Conservation (phyloP, 176 grass and related monocot genomes). For the Stipa capillata region DNA sequence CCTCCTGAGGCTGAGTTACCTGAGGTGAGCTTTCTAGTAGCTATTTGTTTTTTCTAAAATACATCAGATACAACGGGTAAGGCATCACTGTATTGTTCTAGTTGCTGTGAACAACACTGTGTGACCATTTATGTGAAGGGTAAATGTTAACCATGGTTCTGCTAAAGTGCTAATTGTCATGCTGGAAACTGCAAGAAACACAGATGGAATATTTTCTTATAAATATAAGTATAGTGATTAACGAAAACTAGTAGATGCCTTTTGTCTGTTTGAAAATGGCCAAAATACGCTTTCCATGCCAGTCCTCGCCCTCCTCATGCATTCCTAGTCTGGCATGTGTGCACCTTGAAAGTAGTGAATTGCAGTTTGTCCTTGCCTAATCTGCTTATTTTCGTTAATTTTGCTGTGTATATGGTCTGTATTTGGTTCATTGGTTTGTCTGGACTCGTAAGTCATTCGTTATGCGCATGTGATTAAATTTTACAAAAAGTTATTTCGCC, state of each 20-base stretch:
- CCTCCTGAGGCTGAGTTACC: slow-evolving; percentile 82
- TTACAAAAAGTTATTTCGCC: not conserved
- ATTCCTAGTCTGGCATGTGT: not conserved
- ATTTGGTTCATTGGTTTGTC: not conserved
- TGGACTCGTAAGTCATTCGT: not conserved
- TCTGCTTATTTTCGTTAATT: not conserved
- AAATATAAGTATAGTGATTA: not conserved
- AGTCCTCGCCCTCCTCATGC: not conserved
- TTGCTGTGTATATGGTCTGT: not conserved
- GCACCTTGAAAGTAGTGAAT: not conserved
- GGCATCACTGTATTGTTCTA: not conserved
- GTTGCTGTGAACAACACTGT: not conserved
- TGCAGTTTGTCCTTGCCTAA: not conserved
- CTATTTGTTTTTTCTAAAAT: not conserved
- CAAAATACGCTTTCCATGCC: not conserved
- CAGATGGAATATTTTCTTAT: not conserved
- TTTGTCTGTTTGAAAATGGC: not conserved
- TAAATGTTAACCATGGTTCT: not conserved
- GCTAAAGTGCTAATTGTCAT: not conserved
- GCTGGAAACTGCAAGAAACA: not conserved
- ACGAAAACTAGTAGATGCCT: not conserved
- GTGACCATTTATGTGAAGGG: not conserved
- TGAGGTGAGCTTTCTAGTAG: slow-evolving; percentile 48
- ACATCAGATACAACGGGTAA: not conserved
- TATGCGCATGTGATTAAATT: not conserved